Base-by-base conservation (phyloP, 2,329 filamentous ascomycete genomes). In the Microsporum canis region DNA sequence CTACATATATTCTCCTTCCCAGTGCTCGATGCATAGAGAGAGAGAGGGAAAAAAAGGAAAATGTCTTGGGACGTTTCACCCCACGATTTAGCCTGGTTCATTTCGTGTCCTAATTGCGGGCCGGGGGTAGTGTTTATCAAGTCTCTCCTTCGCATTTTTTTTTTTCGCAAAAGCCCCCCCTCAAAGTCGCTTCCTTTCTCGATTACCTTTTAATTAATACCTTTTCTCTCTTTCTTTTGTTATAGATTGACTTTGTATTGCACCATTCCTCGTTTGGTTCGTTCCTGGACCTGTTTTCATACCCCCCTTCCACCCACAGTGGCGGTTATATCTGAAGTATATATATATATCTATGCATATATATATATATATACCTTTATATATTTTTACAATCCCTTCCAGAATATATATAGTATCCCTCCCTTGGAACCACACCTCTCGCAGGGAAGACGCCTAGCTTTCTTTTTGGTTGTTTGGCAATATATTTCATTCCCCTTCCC, bases 31-130 rank as follows among this genome's bases (percentile, higher is more conserved):
- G 39, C 43, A 49, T 36, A 23, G 23, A 12, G 31, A 59, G 41
- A 49, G 17, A 34, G 38, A 14, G 29, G n/a, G 23, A 57, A 57
- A 58, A 59, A 59, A 58, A 58, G 39, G 36, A 59, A 61, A 62
- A 67, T 62, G 63, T 65, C 60, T 66, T 69, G 65, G 67, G 63
- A 59, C 66, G 69, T 72, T 71, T 72, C 70, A 72, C 70, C 70
- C 70, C 70, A 69, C 70, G 68, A 70, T 71, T 57, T 71, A 71
- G 69, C 68, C 68, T 70, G 65, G 63, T 60, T 66, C 64, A 64
- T 14, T 62, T 61, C 64, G 69, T 67, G 66, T 67, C 60, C 57
- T 61, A 62, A 61, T 62, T 64, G 60, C 58, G 60, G 58, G 60
- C 63, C 63, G 60, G 62, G 61, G 59, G 60, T 17, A 53, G 49